Percentiles rank a stretch among this genome's conserved stretches.
Conservation (phyloP, 179 eudicot genomes). For the Spinacia oleracea region DNA sequence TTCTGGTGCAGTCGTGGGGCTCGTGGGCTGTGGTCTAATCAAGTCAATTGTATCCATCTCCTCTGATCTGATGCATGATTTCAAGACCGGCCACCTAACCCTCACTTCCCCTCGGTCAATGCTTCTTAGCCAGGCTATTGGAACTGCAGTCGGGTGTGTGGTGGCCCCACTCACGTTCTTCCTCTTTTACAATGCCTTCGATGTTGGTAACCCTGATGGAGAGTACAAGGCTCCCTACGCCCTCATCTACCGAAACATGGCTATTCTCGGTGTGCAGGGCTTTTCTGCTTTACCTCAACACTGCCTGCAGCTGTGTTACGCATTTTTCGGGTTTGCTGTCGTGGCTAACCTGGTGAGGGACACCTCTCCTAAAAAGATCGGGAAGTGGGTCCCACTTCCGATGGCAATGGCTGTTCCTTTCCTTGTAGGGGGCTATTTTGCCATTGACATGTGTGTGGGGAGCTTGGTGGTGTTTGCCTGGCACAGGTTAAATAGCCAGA, state of each 20-base stretch:
- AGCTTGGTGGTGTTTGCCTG: slow-evolving; percentile 65
- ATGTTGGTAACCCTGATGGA: slow-evolving; percentile 66
- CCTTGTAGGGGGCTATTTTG: slow-evolving; percentile 73
- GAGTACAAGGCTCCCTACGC: slow-evolving; percentile 84
- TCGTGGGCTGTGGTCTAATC: slow-evolving; percentile 78
- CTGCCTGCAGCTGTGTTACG: slow-evolving; percentile 70
- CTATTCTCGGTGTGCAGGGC: slow-evolving; percentile 72
- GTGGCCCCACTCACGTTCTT: slow-evolving; percentile 74
- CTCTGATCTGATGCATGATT: slow-evolving; percentile 85
- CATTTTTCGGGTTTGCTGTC: slow-evolving; percentile 62
- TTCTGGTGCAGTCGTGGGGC: slow-evolving; percentile 82
- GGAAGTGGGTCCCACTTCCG: slow-evolving; percentile 67
- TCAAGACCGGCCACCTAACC: slow-evolving; percentile 88
- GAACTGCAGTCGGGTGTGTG: slow-evolving; percentile 83
- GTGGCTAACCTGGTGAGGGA: slow-evolving; percentile 56
- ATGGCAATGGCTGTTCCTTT: slow-evolving; percentile 95
- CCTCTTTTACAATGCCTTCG: slow-evolving; percentile 66
- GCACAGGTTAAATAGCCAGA: slow-evolving; percentile 48
- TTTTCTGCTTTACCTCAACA: slow-evolving; percentile 78
- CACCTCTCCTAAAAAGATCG: slow-evolving; percentile 39
- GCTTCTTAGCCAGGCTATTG: slow-evolving; percentile 83
- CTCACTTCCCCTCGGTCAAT: slow-evolving; percentile 84
- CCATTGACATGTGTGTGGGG: slow-evolving; percentile 82
- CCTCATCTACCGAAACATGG: slow-evolving; percentile 72
- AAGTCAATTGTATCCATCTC: slow-evolving; percentile 77